These are phyloP conservation scores for Venturia aucupariae DNA, from an alignment of 2,329 filamentous ascomycete species.

Conservation along the genomic window DNA sequence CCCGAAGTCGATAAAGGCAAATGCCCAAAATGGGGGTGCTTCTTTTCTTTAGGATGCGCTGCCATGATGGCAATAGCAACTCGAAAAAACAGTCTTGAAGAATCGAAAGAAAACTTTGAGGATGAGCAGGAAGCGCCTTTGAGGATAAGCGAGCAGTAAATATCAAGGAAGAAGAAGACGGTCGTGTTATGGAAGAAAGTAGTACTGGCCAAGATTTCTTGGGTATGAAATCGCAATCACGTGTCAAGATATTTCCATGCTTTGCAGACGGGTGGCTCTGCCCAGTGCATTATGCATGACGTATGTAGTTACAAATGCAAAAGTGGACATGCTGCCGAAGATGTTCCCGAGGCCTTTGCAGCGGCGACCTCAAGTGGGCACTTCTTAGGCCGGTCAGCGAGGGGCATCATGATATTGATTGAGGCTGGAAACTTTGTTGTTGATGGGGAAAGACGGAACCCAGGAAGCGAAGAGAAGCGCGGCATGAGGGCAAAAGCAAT, in stretches of 20 bases:
- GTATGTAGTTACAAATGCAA: neutral
- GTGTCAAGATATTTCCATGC: neutral
- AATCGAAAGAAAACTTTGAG: too few species aligned
- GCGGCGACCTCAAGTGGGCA: neutral
- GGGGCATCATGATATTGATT: neutral
- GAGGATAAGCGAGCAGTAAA: too few species aligned
- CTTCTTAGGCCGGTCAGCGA: neutral
- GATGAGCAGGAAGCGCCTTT: neutral
- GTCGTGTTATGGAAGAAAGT: neutral
- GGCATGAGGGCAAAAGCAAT: too few species aligned
- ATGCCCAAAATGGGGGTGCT: slow-evolving; percentile 13
- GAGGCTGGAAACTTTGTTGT: too few species aligned
- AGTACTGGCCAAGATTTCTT: slow-evolving; percentile 1
- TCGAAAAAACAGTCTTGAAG: neutral
- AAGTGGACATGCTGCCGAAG: neutral
- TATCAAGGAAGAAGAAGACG: neutral
- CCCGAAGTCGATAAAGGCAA: slow-evolving; percentile 14
- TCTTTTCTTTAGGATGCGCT: slow-evolving; percentile 8
- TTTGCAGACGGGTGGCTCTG: neutral
- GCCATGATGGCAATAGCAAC: neutral
- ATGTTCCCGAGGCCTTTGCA: neutral
- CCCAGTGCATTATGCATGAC: neutral
- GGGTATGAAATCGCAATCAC: neutral
- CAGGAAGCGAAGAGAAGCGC: too few species aligned
- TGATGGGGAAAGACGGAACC: too few species aligned